Evolutionary conservation across 805 yeast genomes (phyloP), one percentile per base, ranked within the genome.

Genomic region (Hanseniaspora lindneri): DNA sequence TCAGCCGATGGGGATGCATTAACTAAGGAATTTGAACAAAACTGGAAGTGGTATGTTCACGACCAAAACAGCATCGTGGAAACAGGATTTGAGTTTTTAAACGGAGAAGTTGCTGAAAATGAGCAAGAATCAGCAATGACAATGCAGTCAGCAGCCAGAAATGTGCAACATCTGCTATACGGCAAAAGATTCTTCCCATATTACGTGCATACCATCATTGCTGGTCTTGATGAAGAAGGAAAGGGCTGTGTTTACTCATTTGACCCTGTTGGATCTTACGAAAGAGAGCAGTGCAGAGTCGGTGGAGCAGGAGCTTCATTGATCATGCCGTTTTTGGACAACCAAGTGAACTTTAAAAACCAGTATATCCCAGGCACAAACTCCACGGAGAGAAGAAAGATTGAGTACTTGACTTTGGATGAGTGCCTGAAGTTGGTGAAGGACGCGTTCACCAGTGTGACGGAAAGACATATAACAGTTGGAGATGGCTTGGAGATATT

Each of bases 201-300:
- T 70, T 92, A 92, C 61, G 96, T 88, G 28, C 87, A 87, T 63
- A 92, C 97, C 4, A 80, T 92, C 57, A 73, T 92, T 58, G 96
- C 96, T 3, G 98, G 98, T 17, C 71, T 92, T 54, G 96, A 87
- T 60, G 73, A 70, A 52, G 70, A 71, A 23, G 98, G 98, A 11
- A 80, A 80, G 58, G 98, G 98, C 34, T 86, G 95, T 2, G 85
- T 92, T 32, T 92, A 84, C 65, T 88, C 97, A 13, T 92, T 85
- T 64, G 98, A 92, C 63, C 97, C 97, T 1, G 95, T 92, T 51
- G 98, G 98, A 3, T 86, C 96, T 1, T 92, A 92, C 63, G 97
- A 92, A 67, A 78, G 96, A 59, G 96, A 88, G 64, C 95, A 88
- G 62, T 86, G 96, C 67, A 77, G 96, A 60, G 97, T 97, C 2